Evolutionary conservation across 805 yeast species (phyloP).

Genomic region (Wickerhamiella azymoides): DNA sequence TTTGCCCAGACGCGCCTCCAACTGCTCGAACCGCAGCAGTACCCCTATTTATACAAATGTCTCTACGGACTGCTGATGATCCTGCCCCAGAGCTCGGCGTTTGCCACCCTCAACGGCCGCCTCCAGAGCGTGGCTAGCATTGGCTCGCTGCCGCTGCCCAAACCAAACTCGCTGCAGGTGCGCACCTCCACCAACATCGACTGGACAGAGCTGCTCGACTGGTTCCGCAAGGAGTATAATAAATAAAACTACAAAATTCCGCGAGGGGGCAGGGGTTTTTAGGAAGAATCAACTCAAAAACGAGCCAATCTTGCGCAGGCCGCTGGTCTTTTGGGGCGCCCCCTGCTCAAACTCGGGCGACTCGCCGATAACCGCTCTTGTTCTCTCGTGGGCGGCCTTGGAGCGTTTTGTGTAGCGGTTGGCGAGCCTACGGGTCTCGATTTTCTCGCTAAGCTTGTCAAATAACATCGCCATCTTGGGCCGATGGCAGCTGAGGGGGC

Average conservation of each 20-base stretch:
- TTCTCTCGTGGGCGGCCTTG: slow-evolving; percentile 17
- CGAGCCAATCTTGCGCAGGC: background rate
- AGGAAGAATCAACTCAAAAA: background rate
- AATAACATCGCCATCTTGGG: background rate
- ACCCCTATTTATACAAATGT: slow-evolving; percentile 73
- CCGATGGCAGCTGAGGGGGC: no score
- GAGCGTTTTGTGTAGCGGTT: slow-evolving; percentile 20
- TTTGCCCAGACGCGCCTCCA: slow-evolving; percentile 78
- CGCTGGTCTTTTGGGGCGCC: background rate
- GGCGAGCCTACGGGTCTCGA: slow-evolving; percentile 20
- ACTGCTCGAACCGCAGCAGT: slow-evolving; percentile 69
- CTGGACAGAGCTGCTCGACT: slow-evolving; percentile 34
- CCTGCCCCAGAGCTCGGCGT: slow-evolving; percentile 86
- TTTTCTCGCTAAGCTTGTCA: slow-evolving; percentile 11
- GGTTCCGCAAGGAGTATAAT: slow-evolving; percentile 30
- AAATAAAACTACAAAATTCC: slow-evolving; percentile 24
- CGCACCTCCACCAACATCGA: slow-evolving; percentile 20
- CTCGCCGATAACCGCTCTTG: slow-evolving; percentile 6
- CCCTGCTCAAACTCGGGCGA: background rate
- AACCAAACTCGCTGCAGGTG: slow-evolving; percentile 11
- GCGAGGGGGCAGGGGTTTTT: background rate
- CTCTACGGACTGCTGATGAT: slow-evolving; percentile 87
- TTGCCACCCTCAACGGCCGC: slow-evolving; percentile 65
- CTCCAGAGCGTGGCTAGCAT: slow-evolving; percentile 40
- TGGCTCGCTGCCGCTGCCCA: slow-evolving; percentile 24